A percentile compares a stretch with the other conserved stretches of the same genome.
phyloP scores from a whole-genome alignment of 192 early-diverging fungal genomes.

The Coemansia furcata region DNA sequence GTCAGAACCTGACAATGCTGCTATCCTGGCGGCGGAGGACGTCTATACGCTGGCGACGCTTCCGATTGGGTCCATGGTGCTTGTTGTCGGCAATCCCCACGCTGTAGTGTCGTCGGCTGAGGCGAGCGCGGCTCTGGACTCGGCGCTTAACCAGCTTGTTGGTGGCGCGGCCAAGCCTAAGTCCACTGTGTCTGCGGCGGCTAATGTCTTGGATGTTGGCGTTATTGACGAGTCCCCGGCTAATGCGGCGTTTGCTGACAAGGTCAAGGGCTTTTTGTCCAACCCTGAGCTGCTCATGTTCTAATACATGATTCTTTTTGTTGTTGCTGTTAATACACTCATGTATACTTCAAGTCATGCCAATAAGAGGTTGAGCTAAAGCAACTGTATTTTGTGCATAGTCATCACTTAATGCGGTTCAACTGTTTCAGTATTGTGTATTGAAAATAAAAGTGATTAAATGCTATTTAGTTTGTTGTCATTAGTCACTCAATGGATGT shows the following conservation, averaged over 20 bases:
- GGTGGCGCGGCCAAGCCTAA: constrained; percentile 3
- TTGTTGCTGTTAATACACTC: background rate
- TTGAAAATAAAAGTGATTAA: background rate
- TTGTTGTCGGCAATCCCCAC: constrained; percentile 60
- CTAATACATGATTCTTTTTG: background rate
- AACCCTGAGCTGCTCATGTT: constrained; percentile 45
- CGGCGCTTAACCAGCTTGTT: constrained; percentile 35
- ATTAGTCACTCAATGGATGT: no score
- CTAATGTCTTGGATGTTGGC: constrained; percentile 27
- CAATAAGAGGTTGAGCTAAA: background rate
- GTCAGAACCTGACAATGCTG: background rate
- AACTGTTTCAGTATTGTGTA: background rate
- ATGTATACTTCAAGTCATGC: no score
- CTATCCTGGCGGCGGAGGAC: constrained; percentile 28
- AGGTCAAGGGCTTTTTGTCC: constrained; percentile 39
- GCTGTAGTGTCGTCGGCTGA: constrained; percentile 26
- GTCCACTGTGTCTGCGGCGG: background rate
- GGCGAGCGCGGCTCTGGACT: constrained; percentile 21
- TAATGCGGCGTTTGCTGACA: constrained; percentile 19
- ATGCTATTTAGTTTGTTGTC: background rate
- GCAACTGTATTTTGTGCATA: no score
- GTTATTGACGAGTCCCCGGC: constrained; percentile 29
- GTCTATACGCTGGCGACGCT: constrained; percentile 56
- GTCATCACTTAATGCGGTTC: background rate
- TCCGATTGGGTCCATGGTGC: constrained; percentile 55